phyloP scores from a whole-genome alignment of 2,329 filamentous ascomycete species.

The Hypoxylon sp. region DNA sequence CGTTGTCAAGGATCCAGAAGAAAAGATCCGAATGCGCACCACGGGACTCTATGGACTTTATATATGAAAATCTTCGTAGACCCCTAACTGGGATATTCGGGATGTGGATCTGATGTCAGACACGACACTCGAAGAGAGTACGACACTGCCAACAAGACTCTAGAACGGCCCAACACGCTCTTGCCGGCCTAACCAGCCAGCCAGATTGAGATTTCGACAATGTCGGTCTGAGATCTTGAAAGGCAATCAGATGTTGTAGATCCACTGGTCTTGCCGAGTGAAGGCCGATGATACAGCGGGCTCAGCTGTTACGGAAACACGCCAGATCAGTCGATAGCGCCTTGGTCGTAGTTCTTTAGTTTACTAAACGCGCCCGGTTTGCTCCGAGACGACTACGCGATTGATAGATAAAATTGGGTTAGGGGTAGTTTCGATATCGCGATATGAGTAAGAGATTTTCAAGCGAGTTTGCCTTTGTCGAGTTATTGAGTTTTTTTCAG shows the following conservation, averaged over 20 bases:
- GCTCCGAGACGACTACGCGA: constrained; percentile 31
- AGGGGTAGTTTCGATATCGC: constrained; percentile 7
- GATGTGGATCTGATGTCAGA: constrained; percentile 35
- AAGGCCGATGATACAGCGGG: constrained; percentile 37
- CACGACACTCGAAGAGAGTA: constrained; percentile 15
- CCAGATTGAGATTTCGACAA: constrained; percentile 23
- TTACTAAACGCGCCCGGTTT: constrained; percentile 32
- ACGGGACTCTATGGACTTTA: constrained; percentile 29
- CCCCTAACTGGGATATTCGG: constrained; percentile 18
- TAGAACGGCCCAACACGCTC: constrained; percentile 5
- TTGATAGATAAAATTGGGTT: constrained; percentile 9
- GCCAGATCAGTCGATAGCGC: constrained; percentile 42
- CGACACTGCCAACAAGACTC: constrained; percentile 17
- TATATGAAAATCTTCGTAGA: constrained; percentile 31
- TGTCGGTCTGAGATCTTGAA: constrained; percentile 36
- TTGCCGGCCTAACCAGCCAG: constrained; percentile 15
- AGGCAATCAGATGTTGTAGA: constrained; percentile 40
- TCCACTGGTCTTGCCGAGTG: constrained; percentile 37
- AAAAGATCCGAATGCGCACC: constrained; percentile 9
- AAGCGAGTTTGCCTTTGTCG: background rate
- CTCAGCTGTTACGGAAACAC: constrained; percentile 41
- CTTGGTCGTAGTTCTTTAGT: constrained; percentile 15
- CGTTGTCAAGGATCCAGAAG: constrained; percentile 39
- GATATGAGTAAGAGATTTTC: constrained; percentile 13
- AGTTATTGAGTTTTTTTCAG: background rate